Evolutionary conservation across 352 stramenopile species (phyloP), one percentile per base, ranked within the genome.

Genomic region (Globisporangium acanthophoron): DNA sequence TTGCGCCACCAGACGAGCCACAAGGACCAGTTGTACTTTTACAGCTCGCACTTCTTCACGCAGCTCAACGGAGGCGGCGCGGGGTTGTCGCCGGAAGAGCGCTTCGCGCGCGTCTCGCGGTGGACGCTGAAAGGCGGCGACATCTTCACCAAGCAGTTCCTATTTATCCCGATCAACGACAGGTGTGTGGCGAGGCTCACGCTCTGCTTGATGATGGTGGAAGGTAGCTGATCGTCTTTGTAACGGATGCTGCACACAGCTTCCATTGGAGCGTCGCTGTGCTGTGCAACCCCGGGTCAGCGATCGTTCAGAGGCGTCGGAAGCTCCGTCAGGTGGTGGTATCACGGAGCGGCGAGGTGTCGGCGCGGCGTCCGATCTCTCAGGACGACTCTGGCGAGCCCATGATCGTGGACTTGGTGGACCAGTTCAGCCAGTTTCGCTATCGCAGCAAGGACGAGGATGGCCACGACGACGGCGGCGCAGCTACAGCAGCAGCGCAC

Each of bases 31-130:
- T 78, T 92, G 29, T 93, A 98, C 60, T 93, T 98, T 59, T 98
- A 98, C 65, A 97, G 88, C 21, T 97, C 92, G 13, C 92, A 98
- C 68, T 98, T 98, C 56, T 98, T 96, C 73, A 95, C 94, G 27
- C 96, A 92, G 29, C 64, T 98, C 11, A 76, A 82, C 56, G 75
- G 90, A 1, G 73, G 61, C 16, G 59, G 58, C 45, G 46, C 58
- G 31, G 61, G n/a, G 2, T 21, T 64, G 16, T 64, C 69, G 21
- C 59, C 72, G 1, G 70, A 83, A 44, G 76, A 87, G 51, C 74
- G 78, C 20, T 80, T 87, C 47, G 62, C 66, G 7, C 70, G 80
- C 45, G 74, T 90, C 15, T 71, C 76, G 43, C 78, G 81, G 27
- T 97, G 88, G 88, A 96, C 88, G 5, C 85, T 92, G 54, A 89